phyloP scores from a whole-genome alignment of 768 basidiomycete genomes.

The Mycena albidolilacea region DNA sequence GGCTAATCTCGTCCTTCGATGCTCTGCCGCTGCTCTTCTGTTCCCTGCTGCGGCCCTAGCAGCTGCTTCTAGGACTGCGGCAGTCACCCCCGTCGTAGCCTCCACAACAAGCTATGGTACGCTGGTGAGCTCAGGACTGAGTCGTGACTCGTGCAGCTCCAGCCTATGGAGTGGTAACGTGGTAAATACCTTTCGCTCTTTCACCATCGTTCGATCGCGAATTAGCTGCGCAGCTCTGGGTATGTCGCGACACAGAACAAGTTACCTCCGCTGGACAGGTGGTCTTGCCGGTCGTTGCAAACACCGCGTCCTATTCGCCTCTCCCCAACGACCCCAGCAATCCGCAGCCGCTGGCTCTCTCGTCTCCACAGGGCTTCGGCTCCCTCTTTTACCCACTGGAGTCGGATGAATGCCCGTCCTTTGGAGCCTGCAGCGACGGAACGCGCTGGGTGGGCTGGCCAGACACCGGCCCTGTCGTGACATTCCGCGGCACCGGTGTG shows the following conservation, averaged over 20 bases:
- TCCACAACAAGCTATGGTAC: constrained; percentile 35
- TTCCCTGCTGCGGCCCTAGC: neutral
- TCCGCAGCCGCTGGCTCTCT: constrained; percentile 18
- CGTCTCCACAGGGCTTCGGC: constrained; percentile 26
- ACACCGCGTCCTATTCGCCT: constrained; percentile 27
- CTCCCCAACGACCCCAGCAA: constrained; percentile 9
- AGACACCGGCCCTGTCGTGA: constrained; percentile 29
- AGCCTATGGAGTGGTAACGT: constrained; percentile 27
- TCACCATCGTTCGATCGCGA: neutral
- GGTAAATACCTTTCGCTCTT: neutral
- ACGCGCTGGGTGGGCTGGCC: constrained; percentile 40
- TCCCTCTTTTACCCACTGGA: constrained; percentile 30
- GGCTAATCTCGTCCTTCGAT: constrained; percentile 1
- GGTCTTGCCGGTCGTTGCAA: constrained; percentile 3
- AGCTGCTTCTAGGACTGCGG: neutral
- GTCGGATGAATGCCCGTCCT: constrained; percentile 32
- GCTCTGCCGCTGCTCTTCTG: constrained; percentile 8
- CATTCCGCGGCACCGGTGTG: neutral
- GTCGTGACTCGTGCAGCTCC: constrained; percentile 34
- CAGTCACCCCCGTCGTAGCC: constrained; percentile 30
- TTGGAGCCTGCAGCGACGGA: constrained; percentile 26
- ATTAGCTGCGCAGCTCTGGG: constrained; percentile 28
- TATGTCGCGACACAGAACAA: constrained; percentile 35
- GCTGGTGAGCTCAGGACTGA: constrained; percentile 8
- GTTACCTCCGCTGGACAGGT: constrained; percentile 6